These are phyloP conservation scores for Escallonia rubra DNA, from an alignment of 129 eudicot species.

Conservation along the genomic window DNA sequence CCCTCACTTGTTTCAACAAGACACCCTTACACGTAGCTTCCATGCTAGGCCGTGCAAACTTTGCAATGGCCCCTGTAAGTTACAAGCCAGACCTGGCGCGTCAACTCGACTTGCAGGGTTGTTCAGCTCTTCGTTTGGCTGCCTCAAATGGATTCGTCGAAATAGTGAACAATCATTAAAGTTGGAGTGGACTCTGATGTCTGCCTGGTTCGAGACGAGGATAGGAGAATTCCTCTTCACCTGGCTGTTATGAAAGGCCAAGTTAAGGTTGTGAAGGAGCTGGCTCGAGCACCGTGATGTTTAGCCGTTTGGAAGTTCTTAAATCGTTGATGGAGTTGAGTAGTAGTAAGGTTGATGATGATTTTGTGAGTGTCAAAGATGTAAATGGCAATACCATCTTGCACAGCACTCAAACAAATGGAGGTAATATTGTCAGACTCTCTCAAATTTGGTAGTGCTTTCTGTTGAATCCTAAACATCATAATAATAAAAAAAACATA, in stretches of 20 bases:
- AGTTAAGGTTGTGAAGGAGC: conserved; percentile 6
- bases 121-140: conserved; percentile 28
- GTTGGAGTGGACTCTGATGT: background rate
- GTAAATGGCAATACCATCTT: conserved; percentile 17
- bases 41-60: background rate
- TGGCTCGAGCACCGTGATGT: background rate
- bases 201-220: conserved; percentile 6
- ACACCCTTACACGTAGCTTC: background rate
- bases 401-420: conserved; percentile 7
- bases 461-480: too few relatives aligned
- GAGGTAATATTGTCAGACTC: conserved; percentile 7
- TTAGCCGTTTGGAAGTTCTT: conserved; percentile 9
- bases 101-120: background rate
- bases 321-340: background rate
- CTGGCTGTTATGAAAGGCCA: conserved; percentile 21
- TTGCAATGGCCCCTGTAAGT: too few relatives aligned
- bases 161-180: background rate
- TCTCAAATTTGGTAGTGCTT: too few relatives aligned
- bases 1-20: background rate
- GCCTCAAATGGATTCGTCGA: conserved; percentile 20
- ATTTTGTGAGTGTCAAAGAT: conserved; percentile 15
- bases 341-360: background rate
- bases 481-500: too few relatives aligned
- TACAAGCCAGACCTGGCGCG: background rate
- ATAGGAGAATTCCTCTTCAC: conserved; percentile 14